A percentile compares a stretch with the other conserved stretches of the same genome.
These are phyloP conservation scores for Trichocomaceae sp. DNA, from an alignment of 2,329 filamentous ascomycete species.

Conservation along the genomic window DNA sequence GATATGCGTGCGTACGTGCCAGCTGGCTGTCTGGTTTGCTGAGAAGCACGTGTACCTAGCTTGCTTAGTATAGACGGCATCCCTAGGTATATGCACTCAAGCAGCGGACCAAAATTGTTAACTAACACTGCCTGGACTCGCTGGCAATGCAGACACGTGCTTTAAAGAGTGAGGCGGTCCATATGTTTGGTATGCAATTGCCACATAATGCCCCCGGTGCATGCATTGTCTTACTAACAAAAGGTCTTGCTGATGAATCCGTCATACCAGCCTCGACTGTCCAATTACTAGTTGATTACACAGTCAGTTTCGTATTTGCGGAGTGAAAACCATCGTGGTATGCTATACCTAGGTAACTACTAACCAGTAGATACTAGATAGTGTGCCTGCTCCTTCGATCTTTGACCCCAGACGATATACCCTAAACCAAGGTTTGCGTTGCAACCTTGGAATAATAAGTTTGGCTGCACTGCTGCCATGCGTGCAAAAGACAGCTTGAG, in stretches of 20 bases:
- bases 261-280: not conserved
- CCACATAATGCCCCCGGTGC: not conserved
- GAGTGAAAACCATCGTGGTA: not conserved
- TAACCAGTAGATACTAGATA: too few species aligned
- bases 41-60: not conserved
- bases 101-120: not conserved
- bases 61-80: not conserved
- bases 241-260: not conserved
- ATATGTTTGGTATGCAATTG: not conserved
- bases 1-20: not conserved
- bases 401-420: not conserved
- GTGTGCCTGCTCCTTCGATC: not conserved
- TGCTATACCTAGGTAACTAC: not conserved
- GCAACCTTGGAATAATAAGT: too few species aligned
- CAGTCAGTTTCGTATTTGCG: not conserved
- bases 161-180: constrained; percentile 6
- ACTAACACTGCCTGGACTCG: not conserved
- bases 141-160: not conserved
- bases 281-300: not conserved
- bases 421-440: not conserved
- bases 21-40: not conserved
- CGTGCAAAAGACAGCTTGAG: not conserved
- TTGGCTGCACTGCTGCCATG: not conserved
- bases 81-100: not conserved
- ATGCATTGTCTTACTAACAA: not conserved